Evolutionary conservation across 192 early-diverging fungal species (phyloP).

Genomic region (Podila epigama): DNA sequence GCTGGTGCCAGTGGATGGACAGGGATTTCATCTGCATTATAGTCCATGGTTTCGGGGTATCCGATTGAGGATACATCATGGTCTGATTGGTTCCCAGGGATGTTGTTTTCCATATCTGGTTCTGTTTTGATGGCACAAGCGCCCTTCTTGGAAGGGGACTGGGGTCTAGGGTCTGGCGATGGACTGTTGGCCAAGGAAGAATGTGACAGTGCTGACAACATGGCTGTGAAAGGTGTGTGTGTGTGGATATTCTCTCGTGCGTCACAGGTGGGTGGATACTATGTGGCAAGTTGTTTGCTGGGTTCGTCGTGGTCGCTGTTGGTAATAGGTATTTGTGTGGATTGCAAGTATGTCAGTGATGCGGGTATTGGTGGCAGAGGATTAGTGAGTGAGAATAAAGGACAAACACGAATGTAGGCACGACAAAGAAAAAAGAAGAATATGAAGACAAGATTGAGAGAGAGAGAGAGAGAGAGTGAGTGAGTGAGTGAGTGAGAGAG

Average conservation of each 20-base stretch:
- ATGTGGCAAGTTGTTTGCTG: not conserved
- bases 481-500: no score
- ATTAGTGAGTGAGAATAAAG: not conserved
- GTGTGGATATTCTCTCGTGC: not conserved
- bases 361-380: not conserved
- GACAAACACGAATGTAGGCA: not conserved
- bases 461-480: no score
- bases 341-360: not conserved
- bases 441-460: not conserved
- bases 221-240: not conserved
- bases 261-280: not conserved
- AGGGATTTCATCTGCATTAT: conserved; percentile 2
- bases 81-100: not conserved
- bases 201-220: conserved; percentile 22
- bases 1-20: conserved; percentile 17
- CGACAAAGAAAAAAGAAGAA: not conserved
- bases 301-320: not conserved
- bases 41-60: conserved; percentile 6
- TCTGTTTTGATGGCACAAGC: not conserved
- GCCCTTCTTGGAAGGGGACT: not conserved
- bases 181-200: conserved; percentile 23
- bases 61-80: not conserved
- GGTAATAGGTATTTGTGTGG: not conserved
- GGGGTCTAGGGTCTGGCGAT: not conserved
- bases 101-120: not conserved